Percentiles rank a stretch among this genome's conserved stretches.
Conservation (phyloP, 139 green algal genomes). For the Medakamo hakoo region DNA sequence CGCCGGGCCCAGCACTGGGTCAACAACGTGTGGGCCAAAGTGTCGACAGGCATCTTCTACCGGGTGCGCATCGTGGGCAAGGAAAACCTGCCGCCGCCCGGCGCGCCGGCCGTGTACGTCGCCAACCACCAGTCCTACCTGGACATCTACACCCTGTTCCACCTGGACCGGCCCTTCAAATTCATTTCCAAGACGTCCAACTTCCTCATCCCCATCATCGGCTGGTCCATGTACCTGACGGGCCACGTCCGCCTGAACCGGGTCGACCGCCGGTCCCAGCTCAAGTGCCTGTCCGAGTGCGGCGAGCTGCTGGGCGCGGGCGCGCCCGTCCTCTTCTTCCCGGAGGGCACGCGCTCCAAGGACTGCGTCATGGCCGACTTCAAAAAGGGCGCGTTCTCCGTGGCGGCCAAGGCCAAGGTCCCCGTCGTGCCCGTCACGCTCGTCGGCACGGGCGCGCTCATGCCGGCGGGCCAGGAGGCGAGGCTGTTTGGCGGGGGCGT, state of each 20-base stretch:
- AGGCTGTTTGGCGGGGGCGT: slow-evolving; percentile 46
- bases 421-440: slow-evolving; percentile 82
- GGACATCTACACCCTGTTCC: slow-evolving; percentile 85
- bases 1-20: slow-evolving; percentile 61
- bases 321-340: slow-evolving; percentile 75
- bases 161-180: slow-evolving; percentile 81
- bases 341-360: slow-evolving; percentile 63
- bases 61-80: slow-evolving; percentile 47
- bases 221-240: slow-evolving; percentile 97
- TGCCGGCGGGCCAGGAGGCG: slow-evolving; percentile 67
- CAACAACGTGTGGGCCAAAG: slow-evolving; percentile 88
- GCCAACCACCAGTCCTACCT: slow-evolving; percentile 94
- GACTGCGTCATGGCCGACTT: slow-evolving; percentile 51
- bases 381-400: slow-evolving; percentile 89
- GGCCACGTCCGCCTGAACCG: slow-evolving; percentile 79
- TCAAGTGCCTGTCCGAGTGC: slow-evolving; percentile 77
- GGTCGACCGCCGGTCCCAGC: slow-evolving; percentile 68
- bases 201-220: slow-evolving; percentile 95
- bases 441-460: slow-evolving; percentile 66
- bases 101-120: slow-evolving; percentile 79
- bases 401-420: slow-evolving; percentile 76
- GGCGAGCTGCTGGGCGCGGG: slow-evolving; percentile 53
- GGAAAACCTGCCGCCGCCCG: slow-evolving; percentile 68
- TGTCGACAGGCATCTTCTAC: slow-evolving; percentile 69
- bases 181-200: slow-evolving; percentile 94